A percentile compares a stretch with the other conserved stretches of the same genome.
phyloP scores from a whole-genome alignment of 495 filamentous ascomycete genomes.

The Pyronema omphalodes region DNA sequence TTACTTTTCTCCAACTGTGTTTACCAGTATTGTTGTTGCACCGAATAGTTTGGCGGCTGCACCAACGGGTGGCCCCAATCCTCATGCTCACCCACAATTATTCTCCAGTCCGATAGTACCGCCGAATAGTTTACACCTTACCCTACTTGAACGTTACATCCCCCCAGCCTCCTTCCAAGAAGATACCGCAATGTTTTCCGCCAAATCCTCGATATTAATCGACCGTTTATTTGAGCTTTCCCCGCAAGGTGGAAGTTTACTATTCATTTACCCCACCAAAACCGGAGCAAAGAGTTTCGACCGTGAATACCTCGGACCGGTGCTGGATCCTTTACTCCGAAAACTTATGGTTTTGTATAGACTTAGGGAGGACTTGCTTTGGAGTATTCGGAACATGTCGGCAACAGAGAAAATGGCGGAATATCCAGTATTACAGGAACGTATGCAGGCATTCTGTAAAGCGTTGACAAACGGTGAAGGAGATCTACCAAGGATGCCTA shows the following conservation, averaged over 20 bases:
- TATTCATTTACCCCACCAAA: conserved; percentile 55
- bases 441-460: conserved; percentile 27
- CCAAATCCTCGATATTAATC: conserved; percentile 41
- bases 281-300: conserved; percentile 45
- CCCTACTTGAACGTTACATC: conserved; percentile 52
- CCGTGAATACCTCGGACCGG: conserved; percentile 43
- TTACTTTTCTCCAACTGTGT: conserved; percentile 24
- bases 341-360: conserved; percentile 45
- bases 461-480: conserved; percentile 9
- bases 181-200: conserved; percentile 40
- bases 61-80: conserved; percentile 21
- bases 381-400: conserved; percentile 39
- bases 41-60: conserved; percentile 18
- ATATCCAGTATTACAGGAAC: conserved; percentile 36
- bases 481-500: conserved; percentile 11
- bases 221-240: conserved; percentile 50
- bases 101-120: conserved; percentile 45
- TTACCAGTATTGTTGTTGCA: conserved; percentile 26
- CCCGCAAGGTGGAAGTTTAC: conserved; percentile 37
- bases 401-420: conserved; percentile 40
- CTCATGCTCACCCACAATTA: conserved; percentile 3
- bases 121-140: conserved; percentile 43
- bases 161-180: conserved; percentile 44
- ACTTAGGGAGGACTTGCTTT: conserved; percentile 41
- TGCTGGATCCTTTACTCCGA: conserved; percentile 49